phyloP scores from a whole-genome alignment of 345 rosid genomes.

The Bretschneidera sinensis region DNA sequence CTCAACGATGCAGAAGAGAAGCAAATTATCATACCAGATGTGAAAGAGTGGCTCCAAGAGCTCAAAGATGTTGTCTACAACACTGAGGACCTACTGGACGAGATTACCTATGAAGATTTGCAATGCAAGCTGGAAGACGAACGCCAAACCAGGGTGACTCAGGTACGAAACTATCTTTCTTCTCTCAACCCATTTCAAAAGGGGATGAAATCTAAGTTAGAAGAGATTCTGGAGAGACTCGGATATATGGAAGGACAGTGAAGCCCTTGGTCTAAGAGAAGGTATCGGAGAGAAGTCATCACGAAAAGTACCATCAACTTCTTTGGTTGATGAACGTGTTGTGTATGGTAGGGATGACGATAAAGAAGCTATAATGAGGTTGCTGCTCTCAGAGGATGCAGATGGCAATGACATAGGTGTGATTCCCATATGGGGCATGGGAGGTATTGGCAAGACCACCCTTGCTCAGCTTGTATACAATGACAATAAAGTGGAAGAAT shows the following conservation, averaged over 20 bases:
- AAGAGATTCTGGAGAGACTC: neutral
- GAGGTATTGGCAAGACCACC: slow-evolving; percentile 28
- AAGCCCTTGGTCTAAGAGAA: too few species aligned
- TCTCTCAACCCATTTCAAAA: neutral
- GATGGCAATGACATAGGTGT: neutral
- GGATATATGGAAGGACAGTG: neutral
- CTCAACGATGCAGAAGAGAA: slow-evolving; percentile 16
- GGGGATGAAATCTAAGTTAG: neutral
- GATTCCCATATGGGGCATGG: slow-evolving; percentile 21
- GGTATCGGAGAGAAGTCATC: neutral
- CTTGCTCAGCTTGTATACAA: slow-evolving; percentile 18
- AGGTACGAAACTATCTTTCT: neutral
- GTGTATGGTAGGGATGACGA: slow-evolving; percentile 25
- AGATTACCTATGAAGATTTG: slow-evolving; percentile 8
- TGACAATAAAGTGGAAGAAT: slow-evolving; percentile 6
- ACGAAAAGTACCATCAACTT: neutral
- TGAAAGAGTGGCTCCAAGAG: slow-evolving; percentile 1
- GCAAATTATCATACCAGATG: neutral
- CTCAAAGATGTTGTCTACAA: slow-evolving; percentile 15
- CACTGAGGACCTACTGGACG: slow-evolving; percentile 23
- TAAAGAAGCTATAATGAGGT: neutral
- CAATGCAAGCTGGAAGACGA: neutral
- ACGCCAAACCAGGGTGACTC: neutral
- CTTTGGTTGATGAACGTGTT: neutral
- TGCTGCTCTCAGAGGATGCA: slow-evolving; percentile 1